Conservation (phyloP, 2,329 filamentous ascomycete species). For the Colletotrichum paranaense region DNA sequence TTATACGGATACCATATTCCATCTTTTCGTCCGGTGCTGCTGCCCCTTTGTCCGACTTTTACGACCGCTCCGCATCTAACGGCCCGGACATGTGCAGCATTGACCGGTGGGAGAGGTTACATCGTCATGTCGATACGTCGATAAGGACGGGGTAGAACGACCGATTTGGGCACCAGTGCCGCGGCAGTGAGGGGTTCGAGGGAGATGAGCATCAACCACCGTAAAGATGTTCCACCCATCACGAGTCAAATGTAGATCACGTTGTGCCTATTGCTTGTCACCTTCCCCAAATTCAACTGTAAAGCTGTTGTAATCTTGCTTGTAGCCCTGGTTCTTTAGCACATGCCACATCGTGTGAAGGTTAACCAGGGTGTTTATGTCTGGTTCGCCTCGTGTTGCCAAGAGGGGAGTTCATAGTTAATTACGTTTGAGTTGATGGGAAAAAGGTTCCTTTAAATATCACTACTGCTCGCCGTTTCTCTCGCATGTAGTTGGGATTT, state of each 20-base stretch:
- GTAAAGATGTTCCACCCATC: constrained; percentile 8
- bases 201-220: background rate
- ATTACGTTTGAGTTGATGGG: background rate
- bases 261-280: background rate
- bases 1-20: too few species aligned
- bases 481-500: too few species aligned
- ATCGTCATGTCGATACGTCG: constrained; percentile 1
- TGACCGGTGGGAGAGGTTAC: background rate
- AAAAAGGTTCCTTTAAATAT: background rate
- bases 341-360: background rate
- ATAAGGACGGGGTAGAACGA: background rate
- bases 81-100: background rate
- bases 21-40: too few species aligned
- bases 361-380: background rate
- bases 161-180: background rate
- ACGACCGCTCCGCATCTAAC: constrained; percentile 5
- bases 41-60: background rate
- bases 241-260: background rate
- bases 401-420: background rate
- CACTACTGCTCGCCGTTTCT: background rate
- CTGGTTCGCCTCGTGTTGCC: background rate
- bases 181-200: background rate
- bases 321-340: too few species aligned
- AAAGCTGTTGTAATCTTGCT: background rate
- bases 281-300: constrained; percentile 19